A percentile compares a stretch with the other conserved stretches of the same genome.
Evolutionary conservation across 31 red algal genomes (phyloP).

Genomic region (Pterothamnion heteromorphum): DNA sequence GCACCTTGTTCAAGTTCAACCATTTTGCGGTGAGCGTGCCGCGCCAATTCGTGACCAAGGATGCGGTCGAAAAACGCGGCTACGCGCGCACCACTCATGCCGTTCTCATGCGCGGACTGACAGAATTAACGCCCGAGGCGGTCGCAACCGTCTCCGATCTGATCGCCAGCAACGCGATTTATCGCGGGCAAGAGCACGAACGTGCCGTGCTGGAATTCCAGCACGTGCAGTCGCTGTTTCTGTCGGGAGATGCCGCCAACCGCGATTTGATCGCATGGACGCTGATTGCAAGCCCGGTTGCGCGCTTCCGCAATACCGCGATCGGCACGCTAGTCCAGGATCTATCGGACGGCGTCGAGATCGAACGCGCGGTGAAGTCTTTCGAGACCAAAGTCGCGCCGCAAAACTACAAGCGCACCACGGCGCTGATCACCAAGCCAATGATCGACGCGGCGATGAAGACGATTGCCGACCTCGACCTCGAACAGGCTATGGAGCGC

Average conservation of each 20-base stretch:
- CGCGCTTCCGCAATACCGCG: not conserved
- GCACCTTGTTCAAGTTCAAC: not conserved
- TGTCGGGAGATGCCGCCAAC: not conserved
- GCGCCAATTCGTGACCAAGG: not conserved
- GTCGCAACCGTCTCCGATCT: not conserved
- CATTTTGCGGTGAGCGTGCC: not conserved
- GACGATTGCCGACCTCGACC: not conserved
- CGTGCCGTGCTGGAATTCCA: not conserved
- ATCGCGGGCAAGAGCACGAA: not conserved
- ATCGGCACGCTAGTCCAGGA: not conserved
- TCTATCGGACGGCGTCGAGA: not conserved
- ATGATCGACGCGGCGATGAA: not conserved
- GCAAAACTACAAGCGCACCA: not conserved
- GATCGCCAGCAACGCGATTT: not conserved
- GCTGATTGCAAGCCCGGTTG: too few species aligned
- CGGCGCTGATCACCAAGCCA: not conserved
- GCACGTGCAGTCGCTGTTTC: not conserved
- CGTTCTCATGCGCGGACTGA: not conserved
- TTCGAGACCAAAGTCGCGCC: not conserved
- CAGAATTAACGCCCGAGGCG: not conserved
- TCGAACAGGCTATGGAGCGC: not conserved
- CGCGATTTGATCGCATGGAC: not conserved
- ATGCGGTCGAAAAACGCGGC: not conserved
- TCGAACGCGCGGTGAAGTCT: not conserved
- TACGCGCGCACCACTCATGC: not conserved